Percentiles rank a stretch among this genome's conserved stretches.
Evolutionary conservation across 805 yeast genomes (phyloP).

Genomic region (Kazachstania bromeliacearum): DNA sequence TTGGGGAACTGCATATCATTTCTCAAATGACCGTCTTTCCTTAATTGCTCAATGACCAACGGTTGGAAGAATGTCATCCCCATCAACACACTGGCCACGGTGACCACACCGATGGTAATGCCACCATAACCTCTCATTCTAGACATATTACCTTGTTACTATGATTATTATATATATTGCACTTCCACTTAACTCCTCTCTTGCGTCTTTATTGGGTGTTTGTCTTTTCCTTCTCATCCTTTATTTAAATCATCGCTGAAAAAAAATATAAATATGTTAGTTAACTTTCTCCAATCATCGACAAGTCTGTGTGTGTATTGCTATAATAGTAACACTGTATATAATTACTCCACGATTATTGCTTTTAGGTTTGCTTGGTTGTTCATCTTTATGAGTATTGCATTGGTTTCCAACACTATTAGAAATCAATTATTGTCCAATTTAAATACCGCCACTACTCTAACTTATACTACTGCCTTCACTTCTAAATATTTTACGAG

Average conservation of each 20-base stretch:
- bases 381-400: too few species aligned
- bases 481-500: not conserved
- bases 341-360: too few species aligned
- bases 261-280: too few species aligned
- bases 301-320: too few species aligned
- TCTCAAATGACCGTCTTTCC: slow-evolving; percentile 57
- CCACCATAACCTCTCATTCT: slow-evolving; percentile 25
- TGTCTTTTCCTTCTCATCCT: not conserved
- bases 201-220: not conserved
- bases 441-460: too few species aligned
- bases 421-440: too few species aligned
- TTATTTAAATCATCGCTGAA: not conserved
- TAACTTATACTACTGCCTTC: not conserved
- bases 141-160: slow-evolving; percentile 14
- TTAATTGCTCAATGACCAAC: slow-evolving; percentile 53
- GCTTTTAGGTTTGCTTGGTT: too few species aligned
- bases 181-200: not conserved
- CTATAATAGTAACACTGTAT: too few species aligned
- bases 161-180: not conserved
- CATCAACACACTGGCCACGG: slow-evolving; percentile 37
- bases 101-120: slow-evolving; percentile 19
- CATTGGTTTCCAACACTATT: too few species aligned
- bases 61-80: slow-evolving; percentile 65
- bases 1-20: slow-evolving; percentile 49
- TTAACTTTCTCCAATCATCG: too few species aligned